Conservation (phyloP, 805 yeast species). For the Torulaspora microellipsoides region DNA sequence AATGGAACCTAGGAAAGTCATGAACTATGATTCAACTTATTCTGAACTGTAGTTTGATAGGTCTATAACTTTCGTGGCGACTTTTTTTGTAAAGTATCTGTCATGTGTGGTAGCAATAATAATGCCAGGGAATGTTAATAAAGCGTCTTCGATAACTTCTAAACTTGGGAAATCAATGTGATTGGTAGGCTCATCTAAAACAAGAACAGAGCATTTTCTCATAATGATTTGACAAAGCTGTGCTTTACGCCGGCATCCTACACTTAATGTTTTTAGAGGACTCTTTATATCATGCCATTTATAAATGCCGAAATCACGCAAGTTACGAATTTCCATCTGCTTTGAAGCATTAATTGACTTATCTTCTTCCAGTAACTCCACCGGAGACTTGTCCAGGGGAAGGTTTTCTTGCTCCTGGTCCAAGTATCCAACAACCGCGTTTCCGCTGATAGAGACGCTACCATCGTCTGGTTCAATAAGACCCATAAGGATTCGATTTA, state of each 20-base stretch:
- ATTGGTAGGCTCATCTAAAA: slow-evolving; percentile 19
- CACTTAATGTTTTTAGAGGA: slow-evolving; percentile 14
- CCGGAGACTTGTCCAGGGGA: slow-evolving; percentile 15
- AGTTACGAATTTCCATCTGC: slow-evolving; percentile 15
- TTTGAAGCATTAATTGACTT: slow-evolving; percentile 9
- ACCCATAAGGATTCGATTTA: slow-evolving; percentile 16
- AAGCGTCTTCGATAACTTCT: slow-evolving; percentile 16
- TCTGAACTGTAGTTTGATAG: slow-evolving; percentile 10
- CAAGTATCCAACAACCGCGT: slow-evolving; percentile 16
- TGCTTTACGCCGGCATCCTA: slow-evolving; percentile 19
- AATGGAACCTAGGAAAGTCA: neutral
- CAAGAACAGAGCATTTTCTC: slow-evolving; percentile 16
- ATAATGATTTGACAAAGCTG: slow-evolving; percentile 18
- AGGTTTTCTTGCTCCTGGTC: slow-evolving; percentile 19
- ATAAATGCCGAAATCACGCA: slow-evolving; percentile 15
- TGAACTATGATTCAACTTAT: neutral
- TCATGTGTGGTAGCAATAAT: slow-evolving; percentile 18
- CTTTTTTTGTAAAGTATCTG: slow-evolving; percentile 17
- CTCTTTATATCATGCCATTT: slow-evolving; percentile 17
- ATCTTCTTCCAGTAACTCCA: slow-evolving; percentile 13
- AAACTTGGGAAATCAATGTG: slow-evolving; percentile 19
- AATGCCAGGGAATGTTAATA: slow-evolving; percentile 16
- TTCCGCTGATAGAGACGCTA: slow-evolving; percentile 14
- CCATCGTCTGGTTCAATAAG: slow-evolving; percentile 15
- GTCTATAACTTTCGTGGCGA: slow-evolving; percentile 14